Evolutionary conservation across 768 basidiomycete genomes (phyloP).

Genomic region (Tricholoma saponaceum): DNA sequence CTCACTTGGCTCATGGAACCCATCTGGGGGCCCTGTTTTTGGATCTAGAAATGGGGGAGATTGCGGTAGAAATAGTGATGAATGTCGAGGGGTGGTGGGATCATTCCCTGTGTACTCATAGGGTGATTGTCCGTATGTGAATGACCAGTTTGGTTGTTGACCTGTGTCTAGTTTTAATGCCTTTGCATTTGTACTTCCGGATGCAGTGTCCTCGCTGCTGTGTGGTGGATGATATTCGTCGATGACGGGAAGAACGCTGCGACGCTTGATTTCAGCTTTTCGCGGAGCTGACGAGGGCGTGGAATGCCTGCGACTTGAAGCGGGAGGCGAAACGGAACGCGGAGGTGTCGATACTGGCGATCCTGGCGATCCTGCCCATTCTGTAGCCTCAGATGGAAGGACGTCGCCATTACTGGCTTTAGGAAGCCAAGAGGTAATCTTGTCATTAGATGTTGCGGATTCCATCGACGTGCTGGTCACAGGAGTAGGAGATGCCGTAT

Average conservation of each 20-base stretch:
- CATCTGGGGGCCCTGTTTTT: constrained; percentile 11
- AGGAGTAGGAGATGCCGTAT: constrained; percentile 60
- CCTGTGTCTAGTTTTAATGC: constrained; percentile 24
- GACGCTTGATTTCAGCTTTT: constrained; percentile 65
- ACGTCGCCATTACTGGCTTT: constrained; percentile 36
- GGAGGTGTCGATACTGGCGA: constrained; percentile 42
- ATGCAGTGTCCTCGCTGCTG: constrained; percentile 18
- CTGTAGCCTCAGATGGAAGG: constrained; percentile 48
- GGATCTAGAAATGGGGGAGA: constrained; percentile 17
- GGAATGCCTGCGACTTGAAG: constrained; percentile 45
- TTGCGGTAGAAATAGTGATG: constrained; percentile 23
- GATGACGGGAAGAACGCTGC: constrained; percentile 67
- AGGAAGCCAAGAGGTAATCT: constrained; percentile 48
- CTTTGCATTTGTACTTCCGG: constrained; percentile 17
- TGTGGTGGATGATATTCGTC: constrained; percentile 51
- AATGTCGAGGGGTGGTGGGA: constrained; percentile 45
- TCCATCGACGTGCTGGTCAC: constrained; percentile 43
- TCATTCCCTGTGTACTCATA: constrained; percentile 28
- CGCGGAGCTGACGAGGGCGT: constrained; percentile 39
- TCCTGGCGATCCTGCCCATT: constrained; percentile 52
- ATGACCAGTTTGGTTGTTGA: constrained; percentile 33
- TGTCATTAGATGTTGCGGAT: constrained; percentile 24
- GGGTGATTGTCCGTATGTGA: constrained; percentile 36
- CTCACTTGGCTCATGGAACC: constrained; percentile 17
- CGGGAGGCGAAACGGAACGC: constrained; percentile 50